Conservation (phyloP, 2,329 filamentous ascomycete genomes). For the Monosporascus sp. region DNA sequence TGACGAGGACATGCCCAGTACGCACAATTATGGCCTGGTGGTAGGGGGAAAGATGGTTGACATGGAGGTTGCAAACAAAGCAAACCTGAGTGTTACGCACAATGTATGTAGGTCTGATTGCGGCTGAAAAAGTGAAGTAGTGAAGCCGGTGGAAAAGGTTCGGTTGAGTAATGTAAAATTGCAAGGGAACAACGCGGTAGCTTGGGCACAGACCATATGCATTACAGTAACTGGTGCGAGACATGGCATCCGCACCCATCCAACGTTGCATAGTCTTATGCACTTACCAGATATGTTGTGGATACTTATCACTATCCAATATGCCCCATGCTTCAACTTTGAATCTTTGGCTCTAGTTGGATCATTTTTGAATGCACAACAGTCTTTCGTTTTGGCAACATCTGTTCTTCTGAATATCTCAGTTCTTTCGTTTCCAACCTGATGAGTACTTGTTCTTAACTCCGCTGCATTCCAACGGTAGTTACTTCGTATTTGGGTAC, state of each 20-base stretch:
- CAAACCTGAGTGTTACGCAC: neutral
- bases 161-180: neutral
- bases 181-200: neutral
- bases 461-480: neutral
- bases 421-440: too few species aligned
- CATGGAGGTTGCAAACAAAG: neutral
- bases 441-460: neutral
- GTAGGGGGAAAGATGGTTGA: neutral
- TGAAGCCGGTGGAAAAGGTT: neutral
- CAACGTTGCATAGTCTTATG: neutral
- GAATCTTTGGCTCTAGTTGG: neutral
- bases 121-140: neutral
- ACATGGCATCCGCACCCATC: neutral
- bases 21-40: neutral
- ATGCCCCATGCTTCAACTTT: neutral
- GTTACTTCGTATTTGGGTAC: neutral
- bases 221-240: neutral
- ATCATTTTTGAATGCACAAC: too few species aligned
- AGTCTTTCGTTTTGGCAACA: neutral
- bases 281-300: neutral
- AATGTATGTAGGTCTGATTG: neutral
- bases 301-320: neutral
- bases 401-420: too few species aligned
- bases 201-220: neutral
- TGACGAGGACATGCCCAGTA: constrained; percentile 17